phyloP scores from a whole-genome alignment of 2,329 filamentous ascomycete genomes.

The Fusarium agapanthi region DNA sequence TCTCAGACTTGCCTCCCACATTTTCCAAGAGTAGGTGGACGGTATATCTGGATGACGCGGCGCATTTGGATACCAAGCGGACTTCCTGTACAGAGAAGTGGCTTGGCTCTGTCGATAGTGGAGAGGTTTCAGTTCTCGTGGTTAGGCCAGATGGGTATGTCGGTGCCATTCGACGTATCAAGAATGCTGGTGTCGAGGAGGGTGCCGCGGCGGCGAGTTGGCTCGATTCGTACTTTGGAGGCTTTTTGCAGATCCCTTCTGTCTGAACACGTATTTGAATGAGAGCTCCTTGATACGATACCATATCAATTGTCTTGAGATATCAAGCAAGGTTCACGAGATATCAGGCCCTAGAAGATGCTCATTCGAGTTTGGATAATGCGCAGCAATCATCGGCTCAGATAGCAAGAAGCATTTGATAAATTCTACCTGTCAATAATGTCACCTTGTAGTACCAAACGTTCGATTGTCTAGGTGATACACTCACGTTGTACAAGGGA shows the following conservation, averaged over 20 bases:
- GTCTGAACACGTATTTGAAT: neutral
- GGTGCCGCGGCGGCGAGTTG: slow-evolving; percentile 61
- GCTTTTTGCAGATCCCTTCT: slow-evolving; percentile 60
- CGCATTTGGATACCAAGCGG: slow-evolving; percentile 61
- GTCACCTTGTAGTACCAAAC: too few relatives aligned
- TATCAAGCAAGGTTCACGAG: neutral
- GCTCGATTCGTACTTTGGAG: slow-evolving; percentile 62
- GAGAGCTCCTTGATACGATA: accelerated
- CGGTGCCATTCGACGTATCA: slow-evolving; percentile 67
- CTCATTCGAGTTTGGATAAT: too few relatives aligned
- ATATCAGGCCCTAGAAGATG: too few relatives aligned
- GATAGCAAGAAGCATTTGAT: neutral
- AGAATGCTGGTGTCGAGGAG: slow-evolving; percentile 57
- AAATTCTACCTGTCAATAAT: accelerated
- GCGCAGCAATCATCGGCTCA: too few relatives aligned
- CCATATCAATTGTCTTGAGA: too few relatives aligned
- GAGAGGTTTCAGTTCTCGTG: slow-evolving; percentile 70
- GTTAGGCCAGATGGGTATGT: slow-evolving; percentile 79
- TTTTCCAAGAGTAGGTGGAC: slow-evolving; percentile 74
- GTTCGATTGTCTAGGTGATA: neutral
- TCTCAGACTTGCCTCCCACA: slow-evolving; percentile 68
- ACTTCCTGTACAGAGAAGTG: slow-evolving; percentile 72
- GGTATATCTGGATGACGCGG: slow-evolving; percentile 73
- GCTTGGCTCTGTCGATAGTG: slow-evolving; percentile 65
- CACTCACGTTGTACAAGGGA: neutral